Conservation (phyloP, 2,329 filamentous ascomycete species). For the Colletotrichum endophyticum region DNA sequence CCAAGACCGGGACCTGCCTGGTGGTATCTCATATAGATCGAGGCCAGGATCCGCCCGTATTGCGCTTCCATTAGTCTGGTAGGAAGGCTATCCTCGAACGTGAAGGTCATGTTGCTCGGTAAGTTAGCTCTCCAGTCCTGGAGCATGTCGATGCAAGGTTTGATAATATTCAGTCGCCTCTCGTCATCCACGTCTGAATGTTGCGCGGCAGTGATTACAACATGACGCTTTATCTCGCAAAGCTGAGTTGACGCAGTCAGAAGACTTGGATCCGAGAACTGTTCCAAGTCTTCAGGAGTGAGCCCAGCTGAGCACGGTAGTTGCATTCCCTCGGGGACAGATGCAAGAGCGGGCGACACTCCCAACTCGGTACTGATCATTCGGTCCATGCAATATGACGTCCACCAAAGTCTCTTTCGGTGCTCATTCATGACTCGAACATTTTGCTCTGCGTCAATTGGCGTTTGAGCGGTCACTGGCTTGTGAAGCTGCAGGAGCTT, state of each 20-base stretch:
- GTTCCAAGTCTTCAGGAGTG: not conserved
- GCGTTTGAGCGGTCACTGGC: not conserved
- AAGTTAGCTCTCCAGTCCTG: constrained; percentile 1
- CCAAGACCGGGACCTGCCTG: not conserved
- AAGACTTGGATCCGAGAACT: constrained; percentile 16
- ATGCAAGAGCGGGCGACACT: not conserved
- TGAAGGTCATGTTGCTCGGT: not conserved
- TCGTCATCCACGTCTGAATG: not conserved
- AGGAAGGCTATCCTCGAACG: not conserved
- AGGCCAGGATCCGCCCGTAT: not conserved
- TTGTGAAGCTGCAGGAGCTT: constrained; percentile 13
- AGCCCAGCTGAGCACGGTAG: not conserved
- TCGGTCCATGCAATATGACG: constrained; percentile 18
- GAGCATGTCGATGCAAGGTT: constrained; percentile 4
- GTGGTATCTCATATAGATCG: constrained; percentile 17
- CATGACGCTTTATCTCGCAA: constrained; percentile 9
- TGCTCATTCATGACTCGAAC: constrained; percentile 2
- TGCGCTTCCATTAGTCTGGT: not conserved
- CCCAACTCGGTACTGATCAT: constrained; percentile 18
- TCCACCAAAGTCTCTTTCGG: constrained; percentile 17
- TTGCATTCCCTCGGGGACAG: not conserved
- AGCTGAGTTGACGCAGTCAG: not conserved
- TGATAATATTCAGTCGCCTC: not conserved
- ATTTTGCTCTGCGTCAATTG: not conserved
- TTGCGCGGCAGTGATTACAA: constrained; percentile 8